Conservation (phyloP, 306 rosid genomes). For the Hippophae gyantsensis region DNA sequence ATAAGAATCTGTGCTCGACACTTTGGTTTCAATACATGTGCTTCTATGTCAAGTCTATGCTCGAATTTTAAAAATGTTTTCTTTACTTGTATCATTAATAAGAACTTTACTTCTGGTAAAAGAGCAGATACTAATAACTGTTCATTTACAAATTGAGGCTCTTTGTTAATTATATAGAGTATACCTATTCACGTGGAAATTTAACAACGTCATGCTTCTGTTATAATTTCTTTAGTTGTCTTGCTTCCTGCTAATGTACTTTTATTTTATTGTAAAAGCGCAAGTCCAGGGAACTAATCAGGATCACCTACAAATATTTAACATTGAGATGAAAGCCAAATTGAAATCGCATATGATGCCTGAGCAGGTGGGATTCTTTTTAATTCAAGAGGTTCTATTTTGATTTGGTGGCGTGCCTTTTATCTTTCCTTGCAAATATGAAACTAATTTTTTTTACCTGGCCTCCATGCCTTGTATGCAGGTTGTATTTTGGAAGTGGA, state of each 20-base stretch:
- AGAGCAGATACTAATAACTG: too few species aligned
- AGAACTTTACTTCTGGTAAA: too few species aligned
- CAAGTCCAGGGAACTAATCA: slow-evolving; percentile 97
- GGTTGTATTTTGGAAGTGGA: slow-evolving; percentile 99
- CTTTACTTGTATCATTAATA: too few species aligned
- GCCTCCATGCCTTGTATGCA: slow-evolving; percentile 24
- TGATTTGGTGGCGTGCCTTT: not conserved
- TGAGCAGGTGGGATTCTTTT: slow-evolving; percentile 64
- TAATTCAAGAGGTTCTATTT: not conserved
- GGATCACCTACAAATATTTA: slow-evolving; percentile 94
- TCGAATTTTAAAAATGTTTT: too few species aligned
- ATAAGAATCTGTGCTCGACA: too few species aligned
- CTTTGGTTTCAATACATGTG: too few species aligned
- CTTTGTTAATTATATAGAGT: too few species aligned
- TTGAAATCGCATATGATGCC: slow-evolving; percentile 93
- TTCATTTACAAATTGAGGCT: too few species aligned
- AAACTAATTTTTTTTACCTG: slow-evolving; percentile 14
- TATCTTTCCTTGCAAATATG: not conserved
- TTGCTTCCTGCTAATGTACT: slow-evolving; percentile 11
- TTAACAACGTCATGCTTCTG: not conserved
- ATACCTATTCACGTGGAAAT: too few species aligned
- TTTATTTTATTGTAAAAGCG: slow-evolving; percentile 36
- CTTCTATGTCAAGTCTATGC: too few species aligned
- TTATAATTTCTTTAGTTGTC: slow-evolving; percentile 14
- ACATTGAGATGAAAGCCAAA: slow-evolving; percentile 91